Percentiles rank a stretch among this genome's conserved stretches.
Evolutionary conservation across 2,329 filamentous ascomycete species (phyloP).

Genomic region (Epichloe festucae): DNA sequence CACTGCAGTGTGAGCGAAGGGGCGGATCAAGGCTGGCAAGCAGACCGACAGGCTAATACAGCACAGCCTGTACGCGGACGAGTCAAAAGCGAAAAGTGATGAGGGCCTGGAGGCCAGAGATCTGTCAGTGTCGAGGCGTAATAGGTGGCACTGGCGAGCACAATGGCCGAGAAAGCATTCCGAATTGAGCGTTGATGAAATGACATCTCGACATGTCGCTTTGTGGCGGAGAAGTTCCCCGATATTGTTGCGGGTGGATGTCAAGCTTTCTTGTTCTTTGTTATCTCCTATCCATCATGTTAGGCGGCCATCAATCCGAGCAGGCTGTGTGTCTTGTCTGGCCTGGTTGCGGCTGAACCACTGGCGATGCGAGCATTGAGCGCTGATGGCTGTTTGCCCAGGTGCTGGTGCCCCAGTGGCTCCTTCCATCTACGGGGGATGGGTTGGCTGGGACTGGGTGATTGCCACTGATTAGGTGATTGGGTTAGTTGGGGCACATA

Average conservation of each 20-base stretch:
- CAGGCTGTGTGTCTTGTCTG: neutral
- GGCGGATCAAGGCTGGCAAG: neutral
- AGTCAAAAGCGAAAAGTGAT: neutral
- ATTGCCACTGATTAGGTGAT: no score
- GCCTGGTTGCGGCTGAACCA: no score
- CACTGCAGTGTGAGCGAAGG: conserved; percentile 5
- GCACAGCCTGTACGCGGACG: neutral
- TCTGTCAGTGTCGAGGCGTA: neutral
- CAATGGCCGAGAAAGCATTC: neutral
- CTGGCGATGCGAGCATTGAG: no score
- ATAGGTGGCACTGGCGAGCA: conserved; percentile 3
- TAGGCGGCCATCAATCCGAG: neutral
- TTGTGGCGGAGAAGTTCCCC: neutral
- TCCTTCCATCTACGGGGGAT: neutral
- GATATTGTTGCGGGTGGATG: neutral
- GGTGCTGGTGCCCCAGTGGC: neutral
- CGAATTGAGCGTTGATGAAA: neutral
- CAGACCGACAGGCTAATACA: neutral
- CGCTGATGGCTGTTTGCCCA: no score
- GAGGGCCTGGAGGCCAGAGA: neutral
- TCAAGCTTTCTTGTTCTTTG: neutral
- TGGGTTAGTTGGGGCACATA: no score
- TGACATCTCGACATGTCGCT: neutral
- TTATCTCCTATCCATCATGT: neutral
- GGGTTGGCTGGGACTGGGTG: no score